A percentile compares a stretch with the other conserved stretches of the same genome.
Evolutionary conservation across 805 yeast species (phyloP).

Genomic region (Debaryomyces maramus): DNA sequence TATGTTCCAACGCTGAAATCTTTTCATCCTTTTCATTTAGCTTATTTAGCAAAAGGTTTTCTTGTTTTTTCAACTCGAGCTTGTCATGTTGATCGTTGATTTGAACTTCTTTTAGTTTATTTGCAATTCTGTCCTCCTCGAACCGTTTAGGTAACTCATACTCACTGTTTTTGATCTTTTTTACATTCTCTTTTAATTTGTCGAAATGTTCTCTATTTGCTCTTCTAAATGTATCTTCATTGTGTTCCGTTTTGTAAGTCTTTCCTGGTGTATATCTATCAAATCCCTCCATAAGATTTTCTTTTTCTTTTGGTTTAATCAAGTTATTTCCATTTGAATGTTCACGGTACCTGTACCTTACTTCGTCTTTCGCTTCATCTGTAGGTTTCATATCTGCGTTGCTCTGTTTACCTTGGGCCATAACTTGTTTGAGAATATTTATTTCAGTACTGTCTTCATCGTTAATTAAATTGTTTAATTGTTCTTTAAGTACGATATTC

Average conservation of each 20-base stretch:
- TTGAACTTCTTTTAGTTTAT: neutral
- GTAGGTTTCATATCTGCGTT: constrained; percentile 4
- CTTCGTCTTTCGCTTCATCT: neutral
- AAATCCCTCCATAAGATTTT: constrained; percentile 6
- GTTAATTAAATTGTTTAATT: constrained; percentile 10
- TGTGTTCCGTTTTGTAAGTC: constrained; percentile 4
- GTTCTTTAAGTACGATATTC: constrained; percentile 9
- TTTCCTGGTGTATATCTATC: constrained; percentile 9
- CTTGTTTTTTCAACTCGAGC: constrained; percentile 1
- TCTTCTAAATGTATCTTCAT: constrained; percentile 2
- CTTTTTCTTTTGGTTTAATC: no score
- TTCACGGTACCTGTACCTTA: constrained; percentile 6
- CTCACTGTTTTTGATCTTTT: constrained; percentile 19
- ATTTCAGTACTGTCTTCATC: constrained; percentile 11
- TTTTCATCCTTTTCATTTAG: constrained; percentile 5
- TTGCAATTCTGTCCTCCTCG: neutral
- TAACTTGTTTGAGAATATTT: constrained; percentile 7
- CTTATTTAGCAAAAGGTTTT: constrained; percentile 4
- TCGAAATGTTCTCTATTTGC: constrained; percentile 13
- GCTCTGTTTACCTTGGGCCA: constrained; percentile 1
- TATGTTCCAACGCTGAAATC: constrained; percentile 4
- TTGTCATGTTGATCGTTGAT: neutral
- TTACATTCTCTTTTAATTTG: constrained; percentile 22
- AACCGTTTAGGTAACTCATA: constrained; percentile 18
- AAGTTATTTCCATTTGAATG: no score